Percentiles rank a stretch among this genome's conserved stretches.
Conservation (phyloP, 2,329 filamentous ascomycete genomes). For the Aspergillus fischeri region DNA sequence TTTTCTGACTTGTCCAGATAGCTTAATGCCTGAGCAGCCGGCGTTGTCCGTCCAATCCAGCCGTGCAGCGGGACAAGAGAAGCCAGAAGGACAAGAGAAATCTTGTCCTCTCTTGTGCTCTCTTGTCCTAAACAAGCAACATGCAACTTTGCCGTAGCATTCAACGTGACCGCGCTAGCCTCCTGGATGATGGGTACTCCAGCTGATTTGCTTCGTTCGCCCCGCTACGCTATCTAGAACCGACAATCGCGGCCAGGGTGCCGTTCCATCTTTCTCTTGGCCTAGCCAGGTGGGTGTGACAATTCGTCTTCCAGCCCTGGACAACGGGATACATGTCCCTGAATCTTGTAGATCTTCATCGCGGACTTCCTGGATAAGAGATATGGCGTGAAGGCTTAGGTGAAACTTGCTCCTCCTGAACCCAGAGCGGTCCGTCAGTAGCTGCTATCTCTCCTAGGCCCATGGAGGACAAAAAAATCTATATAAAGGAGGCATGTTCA, state of each 20-base stretch:
- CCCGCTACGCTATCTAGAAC: not conserved
- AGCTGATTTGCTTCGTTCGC: not conserved
- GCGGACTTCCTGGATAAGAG: not conserved
- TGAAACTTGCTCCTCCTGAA: constrained; percentile 3
- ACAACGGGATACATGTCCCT: not conserved
- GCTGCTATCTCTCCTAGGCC: not conserved
- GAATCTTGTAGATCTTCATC: constrained; percentile 4
- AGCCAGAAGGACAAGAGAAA: not conserved
- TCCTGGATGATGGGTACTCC: not conserved
- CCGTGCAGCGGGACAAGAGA: not conserved
- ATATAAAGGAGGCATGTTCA: constrained; percentile 20
- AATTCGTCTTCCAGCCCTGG: not conserved
- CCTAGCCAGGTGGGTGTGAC: not conserved
- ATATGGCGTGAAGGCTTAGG: not conserved
- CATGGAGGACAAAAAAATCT: constrained; percentile 8
- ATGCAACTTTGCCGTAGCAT: constrained; percentile 6
- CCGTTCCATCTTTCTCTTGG: not conserved
- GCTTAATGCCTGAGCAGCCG: not conserved
- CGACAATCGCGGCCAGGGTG: not conserved
- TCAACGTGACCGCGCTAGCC: not conserved
- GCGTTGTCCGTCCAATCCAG: constrained; percentile 4
- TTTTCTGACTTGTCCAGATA: not conserved
- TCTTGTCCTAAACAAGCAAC: constrained; percentile 15
- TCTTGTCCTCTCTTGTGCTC: constrained; percentile 2
- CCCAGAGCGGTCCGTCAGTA: not conserved